Evolutionary conservation across 23 red algal species (phyloP).

Genomic region (Rhodosorus marinus): DNA sequence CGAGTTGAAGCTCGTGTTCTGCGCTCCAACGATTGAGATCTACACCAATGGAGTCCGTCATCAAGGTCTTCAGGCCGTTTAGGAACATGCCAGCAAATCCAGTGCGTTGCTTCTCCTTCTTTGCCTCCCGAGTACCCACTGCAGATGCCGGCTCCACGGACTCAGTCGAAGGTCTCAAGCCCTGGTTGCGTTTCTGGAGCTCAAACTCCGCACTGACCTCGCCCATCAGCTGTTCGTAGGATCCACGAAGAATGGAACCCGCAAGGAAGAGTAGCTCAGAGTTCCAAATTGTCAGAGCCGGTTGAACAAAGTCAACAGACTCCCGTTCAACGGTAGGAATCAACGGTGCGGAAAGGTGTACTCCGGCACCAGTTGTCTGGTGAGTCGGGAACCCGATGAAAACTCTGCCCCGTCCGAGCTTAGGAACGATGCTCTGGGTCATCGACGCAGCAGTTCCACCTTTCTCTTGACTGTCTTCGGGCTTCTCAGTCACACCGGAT

Average conservation of each 20-base stretch:
- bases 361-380: slow-evolving; percentile 51
- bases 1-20: too few relatives aligned
- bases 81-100: too few relatives aligned
- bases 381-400: slow-evolving; percentile 51
- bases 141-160: too few relatives aligned
- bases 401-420: slow-evolving; percentile 20
- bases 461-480: too few relatives aligned
- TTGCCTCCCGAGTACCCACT: too few relatives aligned
- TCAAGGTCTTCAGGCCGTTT: too few relatives aligned
- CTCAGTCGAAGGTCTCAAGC: too few relatives aligned
- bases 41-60: too few relatives aligned
- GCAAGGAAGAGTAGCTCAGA: slow-evolving; percentile 14
- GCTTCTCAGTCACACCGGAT: background rate
- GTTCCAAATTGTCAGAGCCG: slow-evolving; percentile 30
- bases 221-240: background rate
- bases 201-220: background rate
- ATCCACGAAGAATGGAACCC: slow-evolving; percentile 21
- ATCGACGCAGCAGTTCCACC: background rate
- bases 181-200: too few relatives aligned
- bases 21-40: too few relatives aligned
- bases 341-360: slow-evolving; percentile 32
- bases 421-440: slow-evolving; percentile 6
- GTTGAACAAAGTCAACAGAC: slow-evolving; percentile 31
- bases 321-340: slow-evolving; percentile 49
- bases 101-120: too few relatives aligned